Conservation (phyloP, 2,329 filamentous ascomycete genomes). For the Xylaria hypoxylon region DNA sequence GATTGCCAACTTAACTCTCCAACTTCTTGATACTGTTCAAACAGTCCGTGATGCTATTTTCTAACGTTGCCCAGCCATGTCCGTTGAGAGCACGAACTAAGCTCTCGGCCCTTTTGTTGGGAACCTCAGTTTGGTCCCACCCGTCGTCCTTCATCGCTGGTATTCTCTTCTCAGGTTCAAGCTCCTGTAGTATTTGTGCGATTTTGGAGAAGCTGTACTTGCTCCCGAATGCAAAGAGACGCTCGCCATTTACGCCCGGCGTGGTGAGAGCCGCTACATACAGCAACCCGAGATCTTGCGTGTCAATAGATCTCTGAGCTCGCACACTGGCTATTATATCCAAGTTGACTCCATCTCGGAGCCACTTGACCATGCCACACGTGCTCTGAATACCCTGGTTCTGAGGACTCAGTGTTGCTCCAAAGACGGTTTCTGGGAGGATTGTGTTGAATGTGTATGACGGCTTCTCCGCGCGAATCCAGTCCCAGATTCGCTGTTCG, state of each 20-base stretch:
- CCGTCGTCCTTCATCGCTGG: constrained; percentile 43
- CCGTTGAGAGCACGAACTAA: constrained; percentile 47
- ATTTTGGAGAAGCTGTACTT: constrained; percentile 51
- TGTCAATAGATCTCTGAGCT: constrained; percentile 51
- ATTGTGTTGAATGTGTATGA: constrained; percentile 50
- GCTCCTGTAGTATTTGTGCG: constrained; percentile 45
- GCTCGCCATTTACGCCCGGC: constrained; percentile 47
- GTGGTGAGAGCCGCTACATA: constrained; percentile 50
- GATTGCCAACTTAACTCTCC: not conserved
- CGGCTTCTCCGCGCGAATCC: constrained; percentile 48
- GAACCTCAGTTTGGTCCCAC: constrained; percentile 50
- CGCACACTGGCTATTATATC: constrained; percentile 41
- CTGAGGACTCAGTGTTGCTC: constrained; percentile 46
- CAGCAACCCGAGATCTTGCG: constrained; percentile 48
- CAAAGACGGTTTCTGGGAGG: constrained; percentile 50
- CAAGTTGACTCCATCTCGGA: constrained; percentile 47
- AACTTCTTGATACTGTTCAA: constrained; percentile 34
- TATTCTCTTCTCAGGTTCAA: constrained; percentile 48
- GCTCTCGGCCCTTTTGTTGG: constrained; percentile 46
- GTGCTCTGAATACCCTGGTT: constrained; percentile 50
- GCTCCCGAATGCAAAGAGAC: constrained; percentile 50
- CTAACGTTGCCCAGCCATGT: constrained; percentile 48
- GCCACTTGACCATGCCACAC: constrained; percentile 49
- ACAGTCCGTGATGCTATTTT: constrained; percentile 49
- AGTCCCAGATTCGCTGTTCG: constrained; percentile 52